Percentiles rank a stretch among this genome's conserved stretches.
Evolutionary conservation across 2,329 filamentous ascomycete genomes (phyloP).

Genomic region (Beauveria varroae): DNA sequence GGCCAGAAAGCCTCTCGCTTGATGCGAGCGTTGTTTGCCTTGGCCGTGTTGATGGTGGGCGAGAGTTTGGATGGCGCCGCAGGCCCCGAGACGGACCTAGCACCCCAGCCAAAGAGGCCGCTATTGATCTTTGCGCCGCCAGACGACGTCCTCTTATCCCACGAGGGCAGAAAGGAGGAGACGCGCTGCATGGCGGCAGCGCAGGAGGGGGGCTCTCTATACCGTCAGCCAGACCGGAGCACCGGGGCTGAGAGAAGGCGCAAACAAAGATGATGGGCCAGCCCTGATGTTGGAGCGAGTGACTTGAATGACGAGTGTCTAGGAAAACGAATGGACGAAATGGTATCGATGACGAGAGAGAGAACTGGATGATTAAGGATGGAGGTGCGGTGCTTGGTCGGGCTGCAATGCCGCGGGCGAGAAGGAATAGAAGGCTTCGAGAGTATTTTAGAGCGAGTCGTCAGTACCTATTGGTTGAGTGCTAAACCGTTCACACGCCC

Average conservation of each 20-base stretch:
- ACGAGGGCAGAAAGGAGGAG: conserved; percentile 36
- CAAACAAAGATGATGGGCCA: neutral
- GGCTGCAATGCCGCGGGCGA: neutral
- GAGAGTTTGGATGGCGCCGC: conserved; percentile 16
- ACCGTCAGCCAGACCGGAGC: conserved; percentile 23
- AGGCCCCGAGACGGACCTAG: conserved; percentile 37
- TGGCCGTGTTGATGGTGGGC: conserved; percentile 27
- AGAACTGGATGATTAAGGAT: neutral
- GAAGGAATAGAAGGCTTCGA: neutral
- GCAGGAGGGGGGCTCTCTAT: conserved; percentile 21
- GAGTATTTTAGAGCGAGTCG: neutral
- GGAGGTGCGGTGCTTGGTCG: neutral
- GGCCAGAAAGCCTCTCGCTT: conserved; percentile 72
- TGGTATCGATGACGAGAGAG: neutral
- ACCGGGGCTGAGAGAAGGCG: conserved; percentile 26
- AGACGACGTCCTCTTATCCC: conserved; percentile 34
- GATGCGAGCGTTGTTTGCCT: conserved; percentile 26
- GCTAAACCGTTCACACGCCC: conserved; percentile 1
- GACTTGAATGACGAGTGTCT: too few species aligned
- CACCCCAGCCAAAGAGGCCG: conserved; percentile 37
- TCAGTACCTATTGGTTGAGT: neutral
- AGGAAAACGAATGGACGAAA: neutral
- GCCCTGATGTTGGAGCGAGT: neutral
- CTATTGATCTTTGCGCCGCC: conserved; percentile 21
- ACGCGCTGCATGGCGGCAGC: conserved; percentile 35